Conservation (phyloP, 805 yeast species). For the Candida ponderosae region DNA sequence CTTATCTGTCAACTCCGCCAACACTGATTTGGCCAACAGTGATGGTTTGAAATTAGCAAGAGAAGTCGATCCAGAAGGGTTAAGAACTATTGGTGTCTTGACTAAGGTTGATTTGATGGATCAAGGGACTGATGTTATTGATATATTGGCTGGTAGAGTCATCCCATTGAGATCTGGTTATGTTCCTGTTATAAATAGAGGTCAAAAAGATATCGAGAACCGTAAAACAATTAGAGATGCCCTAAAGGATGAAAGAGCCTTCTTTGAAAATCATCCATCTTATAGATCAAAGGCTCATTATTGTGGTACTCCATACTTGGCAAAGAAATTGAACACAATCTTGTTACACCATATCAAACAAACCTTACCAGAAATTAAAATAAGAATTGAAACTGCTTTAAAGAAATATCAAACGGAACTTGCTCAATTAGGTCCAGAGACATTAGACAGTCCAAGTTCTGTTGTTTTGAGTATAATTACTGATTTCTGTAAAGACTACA, state of each 20-base stretch:
- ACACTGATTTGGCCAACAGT: conserved; percentile 93
- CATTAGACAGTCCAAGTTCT: conserved; percentile 83
- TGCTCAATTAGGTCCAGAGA: conserved; percentile 74
- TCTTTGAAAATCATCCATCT: conserved; percentile 84
- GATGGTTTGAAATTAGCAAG: conserved; percentile 95
- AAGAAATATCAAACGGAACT: conserved; percentile 81
- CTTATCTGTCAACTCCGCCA: conserved; percentile 91
- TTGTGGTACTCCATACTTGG: conserved; percentile 98
- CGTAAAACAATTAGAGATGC: conserved; percentile 88
- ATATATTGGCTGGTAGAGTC: conserved; percentile 90
- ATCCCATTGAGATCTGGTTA: conserved; percentile 94
- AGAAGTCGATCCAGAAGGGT: conserved; percentile 96
- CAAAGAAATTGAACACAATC: conserved; percentile 83
- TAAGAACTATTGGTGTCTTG: conserved; percentile 92
- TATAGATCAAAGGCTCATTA: conserved; percentile 89
- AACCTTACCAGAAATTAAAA: conserved; percentile 87
- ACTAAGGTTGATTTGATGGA: conserved; percentile 98
- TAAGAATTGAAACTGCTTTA: conserved; percentile 78
- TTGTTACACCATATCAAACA: conserved; percentile 84
- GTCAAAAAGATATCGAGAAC: conserved; percentile 90
- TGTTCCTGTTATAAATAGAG: conserved; percentile 94
- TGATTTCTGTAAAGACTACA: conserved; percentile 85
- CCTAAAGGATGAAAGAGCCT: conserved; percentile 67
- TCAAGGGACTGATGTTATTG: conserved; percentile 94
- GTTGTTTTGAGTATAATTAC: conserved; percentile 88